Conservation (phyloP, 768 basidiomycete genomes). For the Nevesoporus exiguus region DNA sequence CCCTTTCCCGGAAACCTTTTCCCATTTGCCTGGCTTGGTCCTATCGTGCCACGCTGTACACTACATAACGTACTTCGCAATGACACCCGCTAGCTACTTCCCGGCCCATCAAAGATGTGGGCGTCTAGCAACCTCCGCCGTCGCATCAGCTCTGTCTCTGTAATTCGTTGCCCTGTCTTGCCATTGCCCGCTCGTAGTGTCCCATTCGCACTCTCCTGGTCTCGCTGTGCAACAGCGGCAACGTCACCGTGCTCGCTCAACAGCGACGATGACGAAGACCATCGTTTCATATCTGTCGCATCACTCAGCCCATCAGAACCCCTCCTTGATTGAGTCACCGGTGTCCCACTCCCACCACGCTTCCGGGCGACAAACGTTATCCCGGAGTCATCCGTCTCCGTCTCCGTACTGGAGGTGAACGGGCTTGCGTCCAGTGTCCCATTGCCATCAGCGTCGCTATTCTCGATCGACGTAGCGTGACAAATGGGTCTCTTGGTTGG, state of each 20-base stretch:
- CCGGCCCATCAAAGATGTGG: constrained; percentile 50
- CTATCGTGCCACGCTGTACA: not conserved
- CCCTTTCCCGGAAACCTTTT: not conserved
- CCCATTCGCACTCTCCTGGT: constrained; percentile 27
- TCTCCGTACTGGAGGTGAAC: constrained; percentile 55
- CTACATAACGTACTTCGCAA: constrained; percentile 3
- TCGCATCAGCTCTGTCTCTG: constrained; percentile 76
- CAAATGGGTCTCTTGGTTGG: constrained; percentile 19
- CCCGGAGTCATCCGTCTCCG: constrained; percentile 66
- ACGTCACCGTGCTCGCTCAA: constrained; percentile 2
- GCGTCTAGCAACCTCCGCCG: constrained; percentile 74
- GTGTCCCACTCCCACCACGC: constrained; percentile 33
- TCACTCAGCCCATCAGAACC: constrained; percentile 20
- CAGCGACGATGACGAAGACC: constrained; percentile 10
- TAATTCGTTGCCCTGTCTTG: constrained; percentile 63
- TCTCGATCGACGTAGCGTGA: not conserved
- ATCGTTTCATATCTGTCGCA: constrained; percentile 19
- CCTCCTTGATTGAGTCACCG: constrained; percentile 16
- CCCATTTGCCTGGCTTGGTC: not conserved
- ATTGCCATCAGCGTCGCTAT: constrained; percentile 1
- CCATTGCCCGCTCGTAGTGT: constrained; percentile 33
- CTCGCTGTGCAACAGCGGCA: constrained; percentile 3
- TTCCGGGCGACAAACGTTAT: constrained; percentile 71
- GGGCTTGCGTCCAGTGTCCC: constrained; percentile 24
- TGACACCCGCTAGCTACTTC: not conserved